A percentile compares a stretch with the other conserved stretches of the same genome.
Evolutionary conservation across 2,329 filamentous ascomycete genomes (phyloP).

Genomic region (Neocatenulostroma microsporum): DNA sequence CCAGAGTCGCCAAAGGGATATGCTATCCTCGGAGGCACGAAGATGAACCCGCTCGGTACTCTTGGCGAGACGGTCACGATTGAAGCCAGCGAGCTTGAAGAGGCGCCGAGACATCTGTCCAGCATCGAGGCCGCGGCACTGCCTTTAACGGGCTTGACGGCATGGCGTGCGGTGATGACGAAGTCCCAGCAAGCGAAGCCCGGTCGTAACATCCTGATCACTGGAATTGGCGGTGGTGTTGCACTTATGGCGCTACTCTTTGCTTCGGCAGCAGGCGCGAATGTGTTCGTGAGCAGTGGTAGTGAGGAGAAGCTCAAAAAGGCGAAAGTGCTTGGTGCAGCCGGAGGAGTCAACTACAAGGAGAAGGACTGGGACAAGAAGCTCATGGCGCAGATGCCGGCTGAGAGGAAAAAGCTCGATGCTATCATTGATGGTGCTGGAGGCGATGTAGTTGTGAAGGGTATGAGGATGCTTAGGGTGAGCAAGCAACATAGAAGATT

Average conservation of each 20-base stretch:
- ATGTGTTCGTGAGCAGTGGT: constrained; percentile 75
- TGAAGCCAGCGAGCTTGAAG: constrained; percentile 64
- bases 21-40: constrained; percentile 62
- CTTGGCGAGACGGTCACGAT: constrained; percentile 66
- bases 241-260: constrained; percentile 76
- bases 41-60: constrained; percentile 57
- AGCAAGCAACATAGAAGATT: constrained; percentile 13
- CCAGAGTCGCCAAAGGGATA: constrained; percentile 59
- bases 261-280: constrained; percentile 63
- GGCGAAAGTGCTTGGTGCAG: constrained; percentile 65
- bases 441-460: constrained; percentile 68
- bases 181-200: constrained; percentile 60
- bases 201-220: constrained; percentile 72
- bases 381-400: constrained; percentile 54
- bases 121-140: constrained; percentile 72
- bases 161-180: constrained; percentile 74
- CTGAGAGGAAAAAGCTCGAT: constrained; percentile 63
- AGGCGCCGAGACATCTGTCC: constrained; percentile 63
- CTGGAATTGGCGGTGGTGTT: constrained; percentile 88
- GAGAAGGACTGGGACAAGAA: constrained; percentile 74
- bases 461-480: constrained; percentile 60
- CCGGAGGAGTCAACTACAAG: constrained; percentile 76
- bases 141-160: constrained; percentile 78
- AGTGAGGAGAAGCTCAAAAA: constrained; percentile 66
- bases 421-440: constrained; percentile 87